Evolutionary conservation across 352 stramenopile genomes (phyloP).

Genomic region (Globisporangium cylindrosporum): DNA sequence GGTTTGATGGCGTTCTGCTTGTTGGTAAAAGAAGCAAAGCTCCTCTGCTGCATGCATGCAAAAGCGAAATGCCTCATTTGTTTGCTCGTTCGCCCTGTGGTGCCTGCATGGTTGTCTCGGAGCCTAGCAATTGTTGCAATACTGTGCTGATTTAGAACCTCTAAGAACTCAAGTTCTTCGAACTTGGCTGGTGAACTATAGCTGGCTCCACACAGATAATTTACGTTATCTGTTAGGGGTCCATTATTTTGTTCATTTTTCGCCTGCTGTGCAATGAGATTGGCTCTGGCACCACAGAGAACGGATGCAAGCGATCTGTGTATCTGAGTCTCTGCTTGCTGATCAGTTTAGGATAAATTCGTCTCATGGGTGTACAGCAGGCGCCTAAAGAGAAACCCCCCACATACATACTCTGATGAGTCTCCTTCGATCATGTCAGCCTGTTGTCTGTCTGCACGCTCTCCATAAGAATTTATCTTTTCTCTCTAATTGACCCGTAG

Average conservation of each 20-base stretch:
- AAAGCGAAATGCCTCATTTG: neutral
- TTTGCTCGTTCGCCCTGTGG: neutral
- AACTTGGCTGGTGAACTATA: neutral
- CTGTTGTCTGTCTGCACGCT: neutral
- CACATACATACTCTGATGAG: neutral
- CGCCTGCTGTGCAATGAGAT: neutral
- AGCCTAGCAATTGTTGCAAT: neutral
- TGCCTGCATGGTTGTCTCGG: neutral
- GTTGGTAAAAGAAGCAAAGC: neutral
- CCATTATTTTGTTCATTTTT: neutral
- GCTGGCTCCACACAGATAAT: neutral
- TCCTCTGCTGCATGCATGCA: neutral
- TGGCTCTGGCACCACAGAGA: neutral
- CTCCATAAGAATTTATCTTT: neutral
- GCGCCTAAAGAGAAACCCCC: too few species aligned
- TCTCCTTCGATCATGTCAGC: neutral
- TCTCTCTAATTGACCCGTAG: neutral
- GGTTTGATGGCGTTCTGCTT: neutral
- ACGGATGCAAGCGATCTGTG: neutral
- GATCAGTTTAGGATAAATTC: neutral
- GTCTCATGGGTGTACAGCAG: neutral
- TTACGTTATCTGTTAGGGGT: neutral
- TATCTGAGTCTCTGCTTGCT: neutral
- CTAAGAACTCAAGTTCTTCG: neutral
- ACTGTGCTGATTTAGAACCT: neutral